Base-by-base conservation (phyloP, 768 basidiomycete genomes). In the Aureoboletus auriporus region DNA sequence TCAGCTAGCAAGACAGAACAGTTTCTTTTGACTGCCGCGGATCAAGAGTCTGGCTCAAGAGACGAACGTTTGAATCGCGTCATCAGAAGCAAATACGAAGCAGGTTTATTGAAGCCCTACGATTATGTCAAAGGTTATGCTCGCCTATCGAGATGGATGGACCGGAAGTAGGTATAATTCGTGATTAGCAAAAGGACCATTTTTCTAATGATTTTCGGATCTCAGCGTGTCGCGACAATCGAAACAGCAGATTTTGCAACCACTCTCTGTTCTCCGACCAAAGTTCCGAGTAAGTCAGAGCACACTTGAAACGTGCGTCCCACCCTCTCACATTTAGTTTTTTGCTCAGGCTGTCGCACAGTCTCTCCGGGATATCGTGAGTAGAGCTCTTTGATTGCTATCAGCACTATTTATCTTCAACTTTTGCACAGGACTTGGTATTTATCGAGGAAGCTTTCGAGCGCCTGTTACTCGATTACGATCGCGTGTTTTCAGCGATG, bases 381-480 rank as follows among this genome's bases (percentile, higher is more conserved):
- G 79, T 69, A 28, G 4, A 14, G 6, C 0, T 6, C 0, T 31
- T 44, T 5, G 8, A 20, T 37, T 17, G 0, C 12, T n/a, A n/a
- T 29, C 36, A 6, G 2, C 30, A n/a, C 13, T 10, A 14, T 2
- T 46, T 30, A 16, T 35, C 26, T 14, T 29, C 30, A 7, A 8
- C 27, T 31, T 29, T 23, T 5, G 46, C 47, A 52, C 54, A 87
- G 86, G 95, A 99, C 67, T 78, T 96, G 26, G 89, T 98, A 11
- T 95, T 96, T 67, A 94, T 99, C 59, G 95, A 98, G 67, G 95
- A 98, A 69, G 93, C 89, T 0, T 97, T 98, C 60, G 95, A 99
- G 65, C 86, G 94, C 1, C 76, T 97, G 51, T 75, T 99, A 49
- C 80, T 98, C 17, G 93, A 96, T 62, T 97, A 97, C 54, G 95